Conservation (phyloP, 2,329 filamentous ascomycete genomes). For the Atkinsonella hypoxylon region DNA sequence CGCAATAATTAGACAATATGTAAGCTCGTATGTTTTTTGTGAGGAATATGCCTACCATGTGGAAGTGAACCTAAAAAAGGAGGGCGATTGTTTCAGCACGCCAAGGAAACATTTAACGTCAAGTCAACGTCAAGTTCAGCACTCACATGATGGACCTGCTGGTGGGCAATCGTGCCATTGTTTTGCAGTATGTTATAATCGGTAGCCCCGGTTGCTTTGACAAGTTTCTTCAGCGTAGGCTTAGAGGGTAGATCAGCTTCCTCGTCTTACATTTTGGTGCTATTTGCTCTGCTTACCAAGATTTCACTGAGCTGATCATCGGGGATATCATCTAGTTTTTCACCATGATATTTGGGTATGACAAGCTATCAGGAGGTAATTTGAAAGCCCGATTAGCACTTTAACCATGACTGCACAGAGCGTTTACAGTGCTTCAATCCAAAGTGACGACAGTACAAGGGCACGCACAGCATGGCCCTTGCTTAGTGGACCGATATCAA, state of each 20-base stretch:
- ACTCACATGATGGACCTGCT: constrained; percentile 80
- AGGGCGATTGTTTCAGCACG: neutral
- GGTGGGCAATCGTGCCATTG: constrained; percentile 84
- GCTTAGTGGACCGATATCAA: constrained; percentile 87
- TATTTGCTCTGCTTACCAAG: constrained; percentile 41
- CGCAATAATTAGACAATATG: neutral
- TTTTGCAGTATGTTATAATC: constrained; percentile 96
- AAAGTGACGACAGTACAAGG: neutral
- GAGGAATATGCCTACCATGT: constrained; percentile 51
- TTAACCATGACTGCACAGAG: no score
- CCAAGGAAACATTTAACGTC: no score
- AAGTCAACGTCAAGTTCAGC: neutral
- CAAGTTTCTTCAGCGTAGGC: constrained; percentile 66
- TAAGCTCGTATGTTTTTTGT: neutral
- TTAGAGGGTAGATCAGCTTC: constrained; percentile 7
- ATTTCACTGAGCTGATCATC: constrained; percentile 78
- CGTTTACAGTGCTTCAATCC: no score
- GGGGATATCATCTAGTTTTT: constrained; percentile 83
- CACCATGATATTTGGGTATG: constrained; percentile 90
- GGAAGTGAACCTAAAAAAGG: constrained; percentile 65
- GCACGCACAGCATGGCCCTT: constrained; percentile 75
- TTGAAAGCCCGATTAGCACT: neutral
- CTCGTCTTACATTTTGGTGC: neutral
- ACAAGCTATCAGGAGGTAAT: constrained; percentile 53
- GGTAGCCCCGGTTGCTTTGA: constrained; percentile 57